Conservation (phyloP, 345 rosid species). For the Lepidium didymum region DNA sequence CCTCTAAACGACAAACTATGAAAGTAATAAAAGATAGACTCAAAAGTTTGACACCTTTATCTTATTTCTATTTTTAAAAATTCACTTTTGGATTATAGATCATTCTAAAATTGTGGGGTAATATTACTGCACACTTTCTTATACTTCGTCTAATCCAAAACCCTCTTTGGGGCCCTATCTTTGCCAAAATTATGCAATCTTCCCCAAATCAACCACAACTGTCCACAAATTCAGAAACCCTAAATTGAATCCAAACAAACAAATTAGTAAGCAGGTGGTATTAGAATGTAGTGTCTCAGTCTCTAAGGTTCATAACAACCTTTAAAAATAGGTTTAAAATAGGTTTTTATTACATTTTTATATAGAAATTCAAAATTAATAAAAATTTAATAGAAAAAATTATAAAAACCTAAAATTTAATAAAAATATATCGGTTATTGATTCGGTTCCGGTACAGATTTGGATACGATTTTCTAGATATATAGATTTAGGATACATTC, state of each 20-base stretch:
- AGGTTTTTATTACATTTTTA: too few relatives aligned
- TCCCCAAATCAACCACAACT: background rate
- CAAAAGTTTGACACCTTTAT: constrained; percentile 15
- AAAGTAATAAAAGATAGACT: background rate
- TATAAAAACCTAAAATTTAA: too few relatives aligned
- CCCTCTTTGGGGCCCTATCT: constrained; percentile 2
- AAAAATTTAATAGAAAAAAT: too few relatives aligned
- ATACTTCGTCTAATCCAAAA: background rate
- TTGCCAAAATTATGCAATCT: constrained; percentile 2
- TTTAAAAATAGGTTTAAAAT: too few relatives aligned
- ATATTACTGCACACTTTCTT: background rate
- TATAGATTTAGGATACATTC: too few relatives aligned
- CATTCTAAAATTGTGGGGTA: background rate
- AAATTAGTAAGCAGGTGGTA: background rate
- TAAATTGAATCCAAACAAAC: background rate
- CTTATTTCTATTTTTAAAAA: background rate
- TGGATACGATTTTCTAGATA: too few relatives aligned
- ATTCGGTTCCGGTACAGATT: too few relatives aligned
- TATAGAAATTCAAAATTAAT: too few relatives aligned
- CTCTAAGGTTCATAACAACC: too few relatives aligned
- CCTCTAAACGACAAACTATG: background rate
- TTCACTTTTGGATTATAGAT: background rate
- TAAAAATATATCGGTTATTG: too few relatives aligned
- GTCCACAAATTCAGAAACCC: constrained; percentile 1
- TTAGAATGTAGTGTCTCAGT: background rate